phyloP scores from a whole-genome alignment of 352 stramenopile genomes.

The Phytophthora foliorum region DNA sequence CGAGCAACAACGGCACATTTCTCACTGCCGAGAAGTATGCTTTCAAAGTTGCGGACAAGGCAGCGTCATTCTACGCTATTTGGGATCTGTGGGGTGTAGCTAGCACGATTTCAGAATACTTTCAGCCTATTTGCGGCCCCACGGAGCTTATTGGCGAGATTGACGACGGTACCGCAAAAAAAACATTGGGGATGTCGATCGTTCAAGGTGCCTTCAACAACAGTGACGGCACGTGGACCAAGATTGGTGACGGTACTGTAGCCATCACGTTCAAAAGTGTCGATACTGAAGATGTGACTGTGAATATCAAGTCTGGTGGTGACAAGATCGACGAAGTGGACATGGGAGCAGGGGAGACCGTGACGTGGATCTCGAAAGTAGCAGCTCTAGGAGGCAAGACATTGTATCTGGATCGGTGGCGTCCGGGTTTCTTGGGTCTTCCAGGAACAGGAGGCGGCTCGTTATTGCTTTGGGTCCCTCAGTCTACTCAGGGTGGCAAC shows the following conservation, averaged over 20 bases:
- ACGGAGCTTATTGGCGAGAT: conserved; percentile 49
- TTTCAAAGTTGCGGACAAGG: conserved; percentile 40
- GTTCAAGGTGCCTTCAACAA: conserved; percentile 40
- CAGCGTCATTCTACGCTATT: conserved; percentile 34
- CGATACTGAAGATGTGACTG: conserved; percentile 44
- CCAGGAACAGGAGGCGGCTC: conserved; percentile 43
- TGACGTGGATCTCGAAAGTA: conserved; percentile 34
- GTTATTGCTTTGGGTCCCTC: conserved; percentile 46
- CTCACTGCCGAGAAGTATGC: conserved; percentile 33
- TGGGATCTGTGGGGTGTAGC: conserved; percentile 45
- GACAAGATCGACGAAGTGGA: conserved; percentile 41
- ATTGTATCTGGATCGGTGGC: conserved; percentile 54
- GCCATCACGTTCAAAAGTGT: conserved; percentile 45
- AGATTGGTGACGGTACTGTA: conserved; percentile 38
- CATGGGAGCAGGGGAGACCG: conserved; percentile 34
- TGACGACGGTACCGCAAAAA: conserved; percentile 37
- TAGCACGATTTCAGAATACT: conserved; percentile 36
- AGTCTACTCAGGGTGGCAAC: conserved; percentile 30
- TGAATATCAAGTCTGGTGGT: conserved; percentile 52
- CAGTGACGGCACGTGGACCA: conserved; percentile 45
- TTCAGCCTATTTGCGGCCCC: conserved; percentile 51
- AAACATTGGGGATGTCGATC: conserved; percentile 38
- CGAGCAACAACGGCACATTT: conserved; percentile 31
- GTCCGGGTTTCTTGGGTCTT: conserved; percentile 41
- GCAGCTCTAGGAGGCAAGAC: conserved; percentile 43